These are phyloP conservation scores for Trichoderma lentiforme DNA, from an alignment of 2,329 filamentous ascomycete species.

Conservation along the genomic window DNA sequence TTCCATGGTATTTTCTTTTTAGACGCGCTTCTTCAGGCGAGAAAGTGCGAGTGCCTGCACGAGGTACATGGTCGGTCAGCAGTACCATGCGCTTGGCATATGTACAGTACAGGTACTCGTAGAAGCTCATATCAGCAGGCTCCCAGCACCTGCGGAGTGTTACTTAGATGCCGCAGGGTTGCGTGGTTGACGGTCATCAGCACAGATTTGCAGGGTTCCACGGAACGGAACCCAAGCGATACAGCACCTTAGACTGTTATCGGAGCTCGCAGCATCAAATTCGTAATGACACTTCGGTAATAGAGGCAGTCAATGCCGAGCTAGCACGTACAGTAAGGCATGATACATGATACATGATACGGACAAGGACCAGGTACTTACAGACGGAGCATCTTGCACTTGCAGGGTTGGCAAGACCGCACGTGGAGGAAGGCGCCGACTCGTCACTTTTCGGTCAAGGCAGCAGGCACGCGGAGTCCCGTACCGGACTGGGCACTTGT, in stretches of 20 bases:
- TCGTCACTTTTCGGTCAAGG: neutral
- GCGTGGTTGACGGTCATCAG: neutral
- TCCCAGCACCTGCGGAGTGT: neutral
- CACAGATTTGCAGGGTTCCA: neutral
- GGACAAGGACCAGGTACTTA: neutral
- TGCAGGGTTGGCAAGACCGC: neutral
- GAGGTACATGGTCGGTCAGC: neutral
- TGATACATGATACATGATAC: neutral
- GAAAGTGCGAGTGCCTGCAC: neutral
- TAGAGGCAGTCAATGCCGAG: neutral
- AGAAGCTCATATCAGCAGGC: neutral
- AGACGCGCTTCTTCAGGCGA: neutral
- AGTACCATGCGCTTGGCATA: neutral
- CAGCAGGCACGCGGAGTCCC: neutral
- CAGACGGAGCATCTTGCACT: neutral
- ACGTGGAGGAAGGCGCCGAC: conserved; percentile 3
- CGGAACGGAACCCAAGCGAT: neutral
- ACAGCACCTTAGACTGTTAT: neutral
- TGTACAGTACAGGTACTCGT: neutral
- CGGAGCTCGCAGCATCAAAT: neutral
- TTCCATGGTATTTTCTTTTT: neutral
- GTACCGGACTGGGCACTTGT: neutral
- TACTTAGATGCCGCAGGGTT: neutral
- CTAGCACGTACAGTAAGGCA: neutral
- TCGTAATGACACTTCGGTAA: neutral